These are phyloP conservation scores for Fusarium sp. DNA, from an alignment of 2,329 filamentous ascomycete genomes.

Conservation along the genomic window DNA sequence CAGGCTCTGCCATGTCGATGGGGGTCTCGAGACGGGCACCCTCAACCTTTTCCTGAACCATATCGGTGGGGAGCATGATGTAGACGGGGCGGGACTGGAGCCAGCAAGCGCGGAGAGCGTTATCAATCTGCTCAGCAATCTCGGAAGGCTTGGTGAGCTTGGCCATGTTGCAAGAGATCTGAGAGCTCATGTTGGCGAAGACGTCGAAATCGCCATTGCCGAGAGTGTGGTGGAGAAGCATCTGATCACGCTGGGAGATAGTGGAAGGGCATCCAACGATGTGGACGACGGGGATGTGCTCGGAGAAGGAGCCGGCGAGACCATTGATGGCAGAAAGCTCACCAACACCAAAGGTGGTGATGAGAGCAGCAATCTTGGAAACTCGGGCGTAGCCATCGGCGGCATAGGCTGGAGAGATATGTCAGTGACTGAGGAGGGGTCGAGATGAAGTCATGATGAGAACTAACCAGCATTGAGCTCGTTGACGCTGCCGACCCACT, in stretches of 20 bases:
- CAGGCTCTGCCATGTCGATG: conserved; percentile 72
- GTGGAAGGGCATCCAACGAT: conserved; percentile 68
- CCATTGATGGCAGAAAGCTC: conserved; percentile 80
- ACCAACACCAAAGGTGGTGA: conserved; percentile 82
- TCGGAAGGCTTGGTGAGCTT: conserved; percentile 76
- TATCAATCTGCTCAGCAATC: conserved; percentile 80
- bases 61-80: conserved; percentile 84
- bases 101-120: conserved; percentile 79
- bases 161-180: conserved; percentile 77
- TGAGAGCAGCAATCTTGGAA: conserved; percentile 74
- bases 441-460: conserved; percentile 25
- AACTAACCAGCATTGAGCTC: conserved; percentile 75
- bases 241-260: conserved; percentile 58
- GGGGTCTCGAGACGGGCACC: conserved; percentile 76
- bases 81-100: conserved; percentile 82
- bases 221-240: conserved; percentile 74
- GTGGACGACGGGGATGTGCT: conserved; percentile 77
- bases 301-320: conserved; percentile 78
- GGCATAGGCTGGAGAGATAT: conserved; percentile 68
- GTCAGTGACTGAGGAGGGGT: conserved; percentile 23
- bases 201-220: conserved; percentile 85
- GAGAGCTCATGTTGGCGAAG: conserved; percentile 80
- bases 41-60: conserved; percentile 80
- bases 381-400: conserved; percentile 84
- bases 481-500: conserved; percentile 77